phyloP scores from a whole-genome alignment of 2,329 filamentous ascomycete species.

The Neofusicoccum ribis region DNA sequence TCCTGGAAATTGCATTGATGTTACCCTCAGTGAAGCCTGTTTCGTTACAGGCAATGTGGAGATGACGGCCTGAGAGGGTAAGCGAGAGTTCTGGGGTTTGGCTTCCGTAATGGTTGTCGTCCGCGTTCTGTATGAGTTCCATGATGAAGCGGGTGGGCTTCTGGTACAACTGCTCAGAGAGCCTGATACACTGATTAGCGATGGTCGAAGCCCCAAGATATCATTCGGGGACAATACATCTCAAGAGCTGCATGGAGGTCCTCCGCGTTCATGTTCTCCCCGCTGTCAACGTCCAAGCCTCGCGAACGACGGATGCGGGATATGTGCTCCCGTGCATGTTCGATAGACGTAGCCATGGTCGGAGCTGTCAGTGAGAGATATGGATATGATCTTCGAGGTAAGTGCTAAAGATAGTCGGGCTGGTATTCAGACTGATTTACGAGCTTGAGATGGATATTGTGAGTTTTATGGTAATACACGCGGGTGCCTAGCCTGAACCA shows the following conservation, averaged over 20 bases:
- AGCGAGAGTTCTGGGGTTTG: constrained; percentile 31
- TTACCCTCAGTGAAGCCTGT: constrained; percentile 30
- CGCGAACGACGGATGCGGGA: not conserved
- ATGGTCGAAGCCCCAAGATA: not conserved
- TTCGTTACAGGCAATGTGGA: not conserved
- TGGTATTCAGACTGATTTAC: too few species aligned
- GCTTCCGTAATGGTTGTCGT: constrained; percentile 49
- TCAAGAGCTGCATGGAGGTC: constrained; percentile 16
- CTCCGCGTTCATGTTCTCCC: constrained; percentile 11
- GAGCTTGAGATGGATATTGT: too few species aligned
- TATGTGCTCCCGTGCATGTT: constrained; percentile 14
- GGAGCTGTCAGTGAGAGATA: too few species aligned
- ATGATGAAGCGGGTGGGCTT: constrained; percentile 50
- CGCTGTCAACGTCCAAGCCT: constrained; percentile 1
- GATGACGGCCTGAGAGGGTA: not conserved
- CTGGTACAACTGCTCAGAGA: constrained; percentile 33
- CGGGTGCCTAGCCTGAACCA: too few species aligned
- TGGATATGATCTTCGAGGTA: too few species aligned
- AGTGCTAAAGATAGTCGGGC: too few species aligned
- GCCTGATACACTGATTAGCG: not conserved
- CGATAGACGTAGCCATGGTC: not conserved
- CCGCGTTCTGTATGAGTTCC: constrained; percentile 57
- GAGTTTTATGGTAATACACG: too few species aligned
- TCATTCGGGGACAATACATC: not conserved
- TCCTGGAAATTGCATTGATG: constrained; percentile 48